Evolutionary conservation across 1,284 basidiomycete genomes (phyloP), one percentile per base, ranked within the genome.

Genomic region (Tilletia caries): DNA sequence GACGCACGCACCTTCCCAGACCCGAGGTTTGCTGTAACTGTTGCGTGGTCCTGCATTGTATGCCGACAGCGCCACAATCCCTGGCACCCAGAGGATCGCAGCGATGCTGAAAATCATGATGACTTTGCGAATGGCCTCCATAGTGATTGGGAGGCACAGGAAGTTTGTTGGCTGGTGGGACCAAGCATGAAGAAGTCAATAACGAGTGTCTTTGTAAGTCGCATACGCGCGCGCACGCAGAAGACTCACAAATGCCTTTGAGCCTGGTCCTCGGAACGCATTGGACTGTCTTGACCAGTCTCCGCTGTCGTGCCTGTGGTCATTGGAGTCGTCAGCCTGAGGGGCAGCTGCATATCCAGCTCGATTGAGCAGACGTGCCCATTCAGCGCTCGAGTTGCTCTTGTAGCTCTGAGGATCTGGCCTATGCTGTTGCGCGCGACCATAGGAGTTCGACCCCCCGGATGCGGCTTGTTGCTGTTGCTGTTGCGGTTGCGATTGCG

Each of bases 11-110:
- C 48, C 48, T 25, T 68, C 84, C 87, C 78, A 73, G 89, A 89
- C 37, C 82, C 74, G 65, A 73, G 79, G 75, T 76, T 81, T 48
- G 70, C 75, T 84, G 85, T 87, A 73, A 85, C 78, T 64, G 84
- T 85, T 20, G 88, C 88, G 66, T 88, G 83, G 2, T 86, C 87
- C 67, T 85, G 88, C 76, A 34, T 72, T 65, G 65, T 78, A 79
- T 5, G 84, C 86, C 0, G 91, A 90, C 23, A 92, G 82, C 29
- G 88, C 87, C 32, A 95, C 82, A 71, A 94, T 92, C 23, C 86
- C 88, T 3, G 87, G 86, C 44, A 87, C 80, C 83, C 82, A 80
- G 34, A 75, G 73, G 29, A 78, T 66, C 23, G 73, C 69, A 37
- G 71, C 78, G 33, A 78, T 76, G 65, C 71, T 25, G 50, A 78